Percentiles rank a stretch among this genome's conserved stretches.
phyloP scores from a whole-genome alignment of 2,329 filamentous ascomycete species.

The Verticillium albo-atrum region DNA sequence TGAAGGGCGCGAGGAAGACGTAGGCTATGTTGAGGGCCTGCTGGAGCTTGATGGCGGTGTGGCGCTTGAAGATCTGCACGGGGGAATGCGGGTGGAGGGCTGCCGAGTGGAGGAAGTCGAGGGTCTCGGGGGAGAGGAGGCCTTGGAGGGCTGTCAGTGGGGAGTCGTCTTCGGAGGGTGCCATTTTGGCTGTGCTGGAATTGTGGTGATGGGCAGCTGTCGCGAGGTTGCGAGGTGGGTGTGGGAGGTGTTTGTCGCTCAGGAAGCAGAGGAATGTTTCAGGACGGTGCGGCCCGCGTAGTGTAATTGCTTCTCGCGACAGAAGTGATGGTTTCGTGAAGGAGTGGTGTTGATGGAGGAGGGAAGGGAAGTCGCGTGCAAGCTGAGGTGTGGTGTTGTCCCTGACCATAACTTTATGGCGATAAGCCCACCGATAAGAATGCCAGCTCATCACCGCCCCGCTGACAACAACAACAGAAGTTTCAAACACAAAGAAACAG shows the following conservation, averaged over 20 bases:
- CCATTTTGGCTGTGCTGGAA: conserved; percentile 17
- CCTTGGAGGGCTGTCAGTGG: conserved; percentile 29
- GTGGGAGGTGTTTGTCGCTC: not conserved
- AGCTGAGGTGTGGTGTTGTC: not conserved
- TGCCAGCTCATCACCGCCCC: not conserved
- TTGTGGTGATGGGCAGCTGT: not conserved
- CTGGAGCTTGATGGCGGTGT: conserved; percentile 24
- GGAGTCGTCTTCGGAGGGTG: conserved; percentile 13
- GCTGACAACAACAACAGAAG: not conserved
- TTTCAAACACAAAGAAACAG: not conserved
- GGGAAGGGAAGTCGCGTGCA: not conserved
- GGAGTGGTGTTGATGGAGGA: not conserved
- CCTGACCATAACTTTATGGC: not conserved
- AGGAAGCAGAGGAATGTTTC: no score
- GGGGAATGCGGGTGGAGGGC: conserved; percentile 41
- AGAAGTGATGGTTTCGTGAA: not conserved
- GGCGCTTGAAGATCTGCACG: conserved; percentile 33
- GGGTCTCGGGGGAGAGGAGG: conserved; percentile 40
- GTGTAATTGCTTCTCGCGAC: not conserved
- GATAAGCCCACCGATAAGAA: not conserved
- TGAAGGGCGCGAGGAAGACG: conserved; percentile 37
- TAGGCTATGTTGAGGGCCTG: conserved; percentile 24
- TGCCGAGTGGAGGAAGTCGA: conserved; percentile 40
- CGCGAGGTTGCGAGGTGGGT: not conserved
- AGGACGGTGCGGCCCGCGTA: not conserved